Evolutionary conservation across 768 basidiomycete species (phyloP).

Genomic region (Russula vinacea): DNA sequence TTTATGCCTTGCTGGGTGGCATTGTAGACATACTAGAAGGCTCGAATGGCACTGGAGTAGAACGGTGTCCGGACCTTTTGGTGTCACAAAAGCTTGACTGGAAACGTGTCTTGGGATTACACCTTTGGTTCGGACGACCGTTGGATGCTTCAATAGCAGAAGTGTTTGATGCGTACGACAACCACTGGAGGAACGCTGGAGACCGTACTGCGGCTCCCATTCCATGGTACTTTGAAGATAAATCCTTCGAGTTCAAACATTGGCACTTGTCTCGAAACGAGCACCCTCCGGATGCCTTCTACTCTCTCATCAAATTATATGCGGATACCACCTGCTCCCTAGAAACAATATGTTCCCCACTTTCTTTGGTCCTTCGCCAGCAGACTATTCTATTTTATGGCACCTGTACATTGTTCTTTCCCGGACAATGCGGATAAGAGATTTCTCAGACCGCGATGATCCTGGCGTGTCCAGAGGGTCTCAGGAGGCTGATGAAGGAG

Average conservation of each 20-base stretch:
- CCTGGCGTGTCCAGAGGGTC: conserved; percentile 39
- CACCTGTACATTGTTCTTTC: conserved; percentile 88
- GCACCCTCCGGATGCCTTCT: conserved; percentile 66
- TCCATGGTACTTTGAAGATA: conserved; percentile 54
- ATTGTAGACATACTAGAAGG: conserved; percentile 58
- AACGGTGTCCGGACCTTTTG: conserved; percentile 54
- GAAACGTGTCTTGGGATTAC: conserved; percentile 89
- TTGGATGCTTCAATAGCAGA: conserved; percentile 68
- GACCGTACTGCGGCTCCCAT: conserved; percentile 50
- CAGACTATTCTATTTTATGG: conserved; percentile 88
- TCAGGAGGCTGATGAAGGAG: conserved; percentile 43
- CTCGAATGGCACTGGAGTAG: conserved; percentile 49
- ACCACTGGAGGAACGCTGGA: conserved; percentile 40
- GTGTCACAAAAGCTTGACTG: conserved; percentile 80
- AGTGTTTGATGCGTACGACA: conserved; percentile 61
- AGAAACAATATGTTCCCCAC: conserved; percentile 65
- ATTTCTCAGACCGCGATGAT: conserved; percentile 79
- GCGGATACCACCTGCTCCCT: conserved; percentile 68
- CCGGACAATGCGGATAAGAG: conserved; percentile 74
- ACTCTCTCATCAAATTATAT: conserved; percentile 74
- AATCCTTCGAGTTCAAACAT: conserved; percentile 30
- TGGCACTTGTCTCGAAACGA: conserved; percentile 48
- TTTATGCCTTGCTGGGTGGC: conserved; percentile 84
- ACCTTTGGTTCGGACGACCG: conserved; percentile 82
- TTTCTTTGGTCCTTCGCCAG: conserved; percentile 71